These are phyloP conservation scores for Pontederia crassipes DNA, from an alignment of 176 grass and related monocot genomes.

Conservation along the genomic window DNA sequence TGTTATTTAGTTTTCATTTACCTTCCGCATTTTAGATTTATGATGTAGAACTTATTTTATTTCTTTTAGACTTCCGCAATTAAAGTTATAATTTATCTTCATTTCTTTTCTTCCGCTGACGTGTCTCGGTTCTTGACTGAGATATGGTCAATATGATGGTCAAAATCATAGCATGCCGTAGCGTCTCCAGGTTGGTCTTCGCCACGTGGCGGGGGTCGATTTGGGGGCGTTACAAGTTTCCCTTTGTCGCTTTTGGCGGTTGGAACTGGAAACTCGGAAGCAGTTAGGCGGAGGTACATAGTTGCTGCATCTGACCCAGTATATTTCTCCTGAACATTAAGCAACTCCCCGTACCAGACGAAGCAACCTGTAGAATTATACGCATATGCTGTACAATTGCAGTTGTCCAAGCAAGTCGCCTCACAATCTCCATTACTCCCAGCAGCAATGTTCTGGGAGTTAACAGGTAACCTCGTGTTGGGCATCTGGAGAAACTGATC, in stretches of 20 bases:
- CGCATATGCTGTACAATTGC: conserved; percentile 17
- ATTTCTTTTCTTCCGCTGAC: too few relatives aligned
- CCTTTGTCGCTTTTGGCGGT: background rate
- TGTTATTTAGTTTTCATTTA: too few relatives aligned
- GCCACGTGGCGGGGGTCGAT: too few relatives aligned
- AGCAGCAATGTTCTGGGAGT: conserved; percentile 21
- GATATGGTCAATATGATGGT: too few relatives aligned
- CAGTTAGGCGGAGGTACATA: conserved; percentile 19
- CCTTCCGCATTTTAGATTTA: too few relatives aligned
- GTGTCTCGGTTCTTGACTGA: too few relatives aligned
- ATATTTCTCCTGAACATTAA: background rate
- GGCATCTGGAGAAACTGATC: conserved; percentile 52
- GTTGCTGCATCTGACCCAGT: background rate
- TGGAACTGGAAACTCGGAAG: background rate
- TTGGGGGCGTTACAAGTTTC: too few relatives aligned
- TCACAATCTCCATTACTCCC: conserved; percentile 30
- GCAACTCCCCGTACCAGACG: conserved; percentile 8
- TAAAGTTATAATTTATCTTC: too few relatives aligned
- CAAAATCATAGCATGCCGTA: too few relatives aligned
- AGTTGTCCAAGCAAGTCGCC: conserved; percentile 4
- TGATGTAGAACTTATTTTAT: too few relatives aligned
- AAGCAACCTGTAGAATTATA: background rate
- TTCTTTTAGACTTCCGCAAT: too few relatives aligned
- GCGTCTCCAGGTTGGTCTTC: too few relatives aligned
- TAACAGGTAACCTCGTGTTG: conserved; percentile 34